Percentiles rank a stretch among this genome's conserved stretches.
Evolutionary conservation across 768 basidiomycete species (phyloP).

Genomic region (Cytidiella melzeri): DNA sequence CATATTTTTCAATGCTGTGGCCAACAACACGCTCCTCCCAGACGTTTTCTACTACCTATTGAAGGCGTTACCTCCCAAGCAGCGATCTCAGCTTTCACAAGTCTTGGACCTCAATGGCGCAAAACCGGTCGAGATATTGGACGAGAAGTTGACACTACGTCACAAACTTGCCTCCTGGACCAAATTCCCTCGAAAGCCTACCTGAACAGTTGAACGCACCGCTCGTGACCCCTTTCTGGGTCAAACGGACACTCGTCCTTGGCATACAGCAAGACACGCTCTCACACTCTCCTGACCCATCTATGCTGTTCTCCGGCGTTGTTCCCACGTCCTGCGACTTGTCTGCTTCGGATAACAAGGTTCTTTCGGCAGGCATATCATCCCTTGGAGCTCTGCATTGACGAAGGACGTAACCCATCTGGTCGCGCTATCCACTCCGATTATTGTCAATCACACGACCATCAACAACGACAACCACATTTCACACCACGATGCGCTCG

Average conservation of each 20-base stretch:
- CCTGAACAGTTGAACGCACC: conserved; percentile 20
- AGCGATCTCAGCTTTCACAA: conserved; percentile 38
- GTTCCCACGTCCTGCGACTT: conserved; percentile 69
- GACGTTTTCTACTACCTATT: conserved; percentile 44
- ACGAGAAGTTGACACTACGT: conserved; percentile 45
- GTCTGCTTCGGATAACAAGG: conserved; percentile 58
- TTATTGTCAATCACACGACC: too few species aligned
- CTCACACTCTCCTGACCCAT: conserved; percentile 65
- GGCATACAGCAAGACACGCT: too few species aligned
- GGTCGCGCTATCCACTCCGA: too few species aligned
- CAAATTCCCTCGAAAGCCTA: conserved; percentile 44
- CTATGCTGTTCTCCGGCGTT: conserved; percentile 78
- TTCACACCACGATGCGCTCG: too few species aligned
- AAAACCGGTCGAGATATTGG: conserved; percentile 24
- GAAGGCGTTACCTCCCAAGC: conserved; percentile 36
- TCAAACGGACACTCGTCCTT: conserved; percentile 56
- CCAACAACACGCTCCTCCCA: conserved; percentile 28
- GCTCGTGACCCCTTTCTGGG: conserved; percentile 57
- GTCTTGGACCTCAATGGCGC: conserved; percentile 52
- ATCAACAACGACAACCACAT: too few species aligned
- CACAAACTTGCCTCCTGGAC: conserved; percentile 48
- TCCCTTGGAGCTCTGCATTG: conserved; percentile 68
- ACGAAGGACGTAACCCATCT: conserved; percentile 87
- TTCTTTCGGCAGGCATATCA: conserved; percentile 64
- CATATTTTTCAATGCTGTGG: neutral